Base-by-base conservation (phyloP, 2,329 filamentous ascomycete species). In the Sporothrix globosa region DNA sequence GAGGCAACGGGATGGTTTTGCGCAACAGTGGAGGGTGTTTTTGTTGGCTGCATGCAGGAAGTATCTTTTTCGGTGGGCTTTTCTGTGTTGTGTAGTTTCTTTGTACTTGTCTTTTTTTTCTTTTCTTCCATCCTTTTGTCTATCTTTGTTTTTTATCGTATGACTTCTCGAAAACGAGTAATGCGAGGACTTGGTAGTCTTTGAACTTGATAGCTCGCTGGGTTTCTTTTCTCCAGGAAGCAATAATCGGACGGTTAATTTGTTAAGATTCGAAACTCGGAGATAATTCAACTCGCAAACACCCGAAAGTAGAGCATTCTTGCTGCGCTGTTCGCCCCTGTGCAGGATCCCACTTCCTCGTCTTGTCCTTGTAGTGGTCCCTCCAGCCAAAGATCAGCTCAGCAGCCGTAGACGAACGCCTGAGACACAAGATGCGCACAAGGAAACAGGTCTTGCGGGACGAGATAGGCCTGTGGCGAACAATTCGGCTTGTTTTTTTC, bases 301-400 rank as follows among this genome's bases (percentile, higher is more conserved):
- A 34, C 34, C 34, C n/a, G 34, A 44, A 58, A 61, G 21, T n/a
- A 24, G 1, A 11, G 30, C 13, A 6, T 30, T 60, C 30, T 19
- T 19, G 17, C 17, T 41, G 56, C 41, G 30, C 24, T 14, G 5
- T 19, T 56, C 27, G 3, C 27, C 11, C 21, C 10, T 13, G 11
- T 30, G 0, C 27, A 39, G 27, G 34, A 17, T 58, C 14, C 27
- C 27, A 58, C 54, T 39, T 58, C 27, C 30, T 60, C n/a, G 39
- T 60, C 56, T 34, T 60, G 56, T 60, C 30, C 56, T 60, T 19
- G 56, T 60, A 60, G 56, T 19, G 27, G 56, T 19, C 17, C 17
- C 34, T 56, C 27, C 0, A 34, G 53, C 34, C 34, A 24, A 17
- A 46, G 6, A 46, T 44, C 58, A 63, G 58, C 7, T 6, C 34